Conservation (phyloP, 2,329 filamentous ascomycete genomes). For the Chalara sp. region DNA sequence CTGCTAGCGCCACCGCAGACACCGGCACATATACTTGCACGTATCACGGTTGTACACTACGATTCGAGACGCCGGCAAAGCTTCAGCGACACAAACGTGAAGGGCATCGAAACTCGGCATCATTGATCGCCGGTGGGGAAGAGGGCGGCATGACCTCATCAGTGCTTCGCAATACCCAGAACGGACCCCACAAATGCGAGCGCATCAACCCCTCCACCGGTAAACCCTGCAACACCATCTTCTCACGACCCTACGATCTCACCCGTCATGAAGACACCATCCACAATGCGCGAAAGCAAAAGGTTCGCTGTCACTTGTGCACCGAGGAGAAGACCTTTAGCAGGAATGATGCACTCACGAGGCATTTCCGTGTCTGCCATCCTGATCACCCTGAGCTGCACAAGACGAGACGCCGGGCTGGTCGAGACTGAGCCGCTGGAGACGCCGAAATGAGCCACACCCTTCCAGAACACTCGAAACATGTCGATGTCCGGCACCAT, state of each 20-base stretch:
- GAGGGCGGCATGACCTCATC: conserved; percentile 40
- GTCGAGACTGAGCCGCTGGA: conserved; percentile 8
- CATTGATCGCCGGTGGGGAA: conserved; percentile 33
- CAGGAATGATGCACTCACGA: conserved; percentile 85
- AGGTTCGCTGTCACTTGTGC: conserved; percentile 87
- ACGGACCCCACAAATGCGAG: conserved; percentile 87
- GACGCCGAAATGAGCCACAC: too few relatives aligned
- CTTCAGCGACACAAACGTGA: conserved; percentile 96
- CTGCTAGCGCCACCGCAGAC: conserved; percentile 61
- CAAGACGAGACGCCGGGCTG: conserved; percentile 37
- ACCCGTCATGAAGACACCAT: conserved; percentile 97
- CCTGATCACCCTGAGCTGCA: conserved; percentile 81
- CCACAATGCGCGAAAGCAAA: conserved; percentile 89
- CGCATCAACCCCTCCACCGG: conserved; percentile 91
- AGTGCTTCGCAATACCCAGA: conserved; percentile 71
- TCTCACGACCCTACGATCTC: conserved; percentile 92
- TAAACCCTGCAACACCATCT: conserved; percentile 89
- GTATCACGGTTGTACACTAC: conserved; percentile 80
- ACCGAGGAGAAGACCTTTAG: conserved; percentile 97
- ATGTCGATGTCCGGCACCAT: too few relatives aligned
- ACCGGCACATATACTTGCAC: conserved; percentile 93
- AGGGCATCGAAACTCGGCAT: conserved; percentile 72
- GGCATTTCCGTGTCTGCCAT: conserved; percentile 92
- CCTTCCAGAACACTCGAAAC: too few relatives aligned
- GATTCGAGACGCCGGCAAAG: conserved; percentile 81